These are phyloP conservation scores for Geotrichum klebahnii DNA, from an alignment of 1,139 yeast genomes.

Conservation along the genomic window DNA sequence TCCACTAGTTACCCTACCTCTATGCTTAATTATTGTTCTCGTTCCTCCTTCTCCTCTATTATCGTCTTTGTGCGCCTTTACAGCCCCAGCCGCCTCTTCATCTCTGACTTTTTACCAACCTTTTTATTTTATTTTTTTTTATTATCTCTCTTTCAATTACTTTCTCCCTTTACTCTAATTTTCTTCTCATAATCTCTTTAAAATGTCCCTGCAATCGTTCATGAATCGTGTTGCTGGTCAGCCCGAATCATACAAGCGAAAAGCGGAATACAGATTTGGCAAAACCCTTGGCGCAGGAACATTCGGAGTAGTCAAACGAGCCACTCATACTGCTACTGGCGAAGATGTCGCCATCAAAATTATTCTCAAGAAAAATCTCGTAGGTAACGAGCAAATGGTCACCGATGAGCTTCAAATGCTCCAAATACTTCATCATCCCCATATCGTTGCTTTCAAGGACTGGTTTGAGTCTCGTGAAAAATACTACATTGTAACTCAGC, in stretches of 20 bases:
- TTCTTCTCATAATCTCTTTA: too few relatives aligned
- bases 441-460: conserved; percentile 76
- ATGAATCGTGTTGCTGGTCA: conserved; percentile 52
- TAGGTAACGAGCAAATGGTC: conserved; percentile 67
- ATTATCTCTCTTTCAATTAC: too few relatives aligned
- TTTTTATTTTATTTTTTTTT: too few relatives aligned
- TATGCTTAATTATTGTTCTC: too few relatives aligned
- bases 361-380: conserved; percentile 72
- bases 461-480: conserved; percentile 79
- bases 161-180: too few relatives aligned
- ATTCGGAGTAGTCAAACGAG: conserved; percentile 82
- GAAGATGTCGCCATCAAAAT: conserved; percentile 86
- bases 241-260: conserved; percentile 64
- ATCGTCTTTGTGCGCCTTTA: too few relatives aligned
- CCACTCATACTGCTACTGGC: conserved; percentile 53
- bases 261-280: conserved; percentile 65
- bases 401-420: conserved; percentile 69
- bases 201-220: conserved; percentile 13
- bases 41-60: too few relatives aligned
- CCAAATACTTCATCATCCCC: conserved; percentile 64
- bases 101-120: too few relatives aligned
- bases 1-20: too few relatives aligned
- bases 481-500: conserved; percentile 46
- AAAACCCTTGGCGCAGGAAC: conserved; percentile 86
- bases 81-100: too few relatives aligned